These are phyloP conservation scores for Alternaria sp. DNA, from an alignment of 2,329 filamentous ascomycete species.

Conservation along the genomic window DNA sequence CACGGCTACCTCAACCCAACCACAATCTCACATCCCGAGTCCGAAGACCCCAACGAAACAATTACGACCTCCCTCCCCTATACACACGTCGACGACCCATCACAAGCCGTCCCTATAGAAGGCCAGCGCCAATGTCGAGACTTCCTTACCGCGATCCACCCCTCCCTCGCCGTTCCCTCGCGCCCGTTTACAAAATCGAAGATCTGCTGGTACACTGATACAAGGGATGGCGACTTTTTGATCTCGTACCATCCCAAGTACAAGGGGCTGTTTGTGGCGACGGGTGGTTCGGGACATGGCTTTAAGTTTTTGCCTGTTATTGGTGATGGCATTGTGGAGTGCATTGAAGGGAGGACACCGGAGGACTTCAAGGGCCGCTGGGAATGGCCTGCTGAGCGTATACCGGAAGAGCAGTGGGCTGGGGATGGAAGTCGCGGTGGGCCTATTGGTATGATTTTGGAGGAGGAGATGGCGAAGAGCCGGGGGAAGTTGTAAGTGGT, in stretches of 20 bases:
- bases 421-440: constrained; percentile 50
- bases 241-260: constrained; percentile 60
- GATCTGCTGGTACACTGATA: constrained; percentile 65
- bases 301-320: constrained; percentile 68
- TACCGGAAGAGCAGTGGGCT: constrained; percentile 45
- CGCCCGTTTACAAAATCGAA: constrained; percentile 55
- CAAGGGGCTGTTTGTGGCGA: constrained; percentile 63
- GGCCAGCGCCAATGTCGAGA: constrained; percentile 37
- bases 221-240: constrained; percentile 61
- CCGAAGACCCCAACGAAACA: constrained; percentile 33
- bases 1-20: constrained; percentile 58
- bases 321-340: constrained; percentile 61
- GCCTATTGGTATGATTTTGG: constrained; percentile 47
- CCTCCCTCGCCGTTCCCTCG: constrained; percentile 39
- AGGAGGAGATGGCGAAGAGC: constrained; percentile 49
- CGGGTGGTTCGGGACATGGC: constrained; percentile 66
- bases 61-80: constrained; percentile 58
- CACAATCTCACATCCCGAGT: constrained; percentile 56
- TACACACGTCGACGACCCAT: constrained; percentile 59
- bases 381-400: constrained; percentile 55
- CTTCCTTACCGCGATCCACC: constrained; percentile 40
- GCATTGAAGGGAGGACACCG: constrained; percentile 51
- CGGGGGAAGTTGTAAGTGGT: constrained; percentile 34
- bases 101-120: constrained; percentile 41
- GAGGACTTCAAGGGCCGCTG: constrained; percentile 68